phyloP scores from a whole-genome alignment of 2,329 filamentous ascomycete species.

The Claviceps capensis region DNA sequence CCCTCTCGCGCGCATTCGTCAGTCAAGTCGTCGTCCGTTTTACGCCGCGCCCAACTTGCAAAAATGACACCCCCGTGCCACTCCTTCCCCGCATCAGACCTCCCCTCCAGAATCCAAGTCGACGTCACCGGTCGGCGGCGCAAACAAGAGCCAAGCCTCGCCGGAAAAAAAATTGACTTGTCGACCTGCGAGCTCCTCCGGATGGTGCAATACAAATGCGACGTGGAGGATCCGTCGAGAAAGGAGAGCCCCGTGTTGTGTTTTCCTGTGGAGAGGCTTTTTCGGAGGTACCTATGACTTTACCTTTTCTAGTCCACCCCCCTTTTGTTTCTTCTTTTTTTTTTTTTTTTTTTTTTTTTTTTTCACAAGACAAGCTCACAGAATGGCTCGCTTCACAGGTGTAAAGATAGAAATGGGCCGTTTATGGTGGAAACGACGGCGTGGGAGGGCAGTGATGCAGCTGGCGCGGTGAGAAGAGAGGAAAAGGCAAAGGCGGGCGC shows the following conservation, averaged over 20 bases:
- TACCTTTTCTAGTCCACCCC: background rate
- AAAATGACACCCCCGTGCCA: conserved; percentile 45
- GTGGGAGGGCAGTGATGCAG: conserved; percentile 35
- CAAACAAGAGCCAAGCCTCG: conserved; percentile 27
- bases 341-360: background rate
- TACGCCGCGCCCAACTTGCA: too few species aligned
- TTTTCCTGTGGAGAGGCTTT: conserved; percentile 44
- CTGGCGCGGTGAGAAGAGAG: background rate
- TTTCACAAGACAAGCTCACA: background rate
- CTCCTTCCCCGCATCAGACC: conserved; percentile 37
- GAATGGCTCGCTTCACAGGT: conserved; percentile 19
- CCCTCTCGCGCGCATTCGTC: too few species aligned
- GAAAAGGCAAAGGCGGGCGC: background rate
- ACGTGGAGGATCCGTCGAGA: conserved; percentile 33
- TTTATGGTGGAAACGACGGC: conserved; percentile 52
- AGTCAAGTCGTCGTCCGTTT: too few species aligned
- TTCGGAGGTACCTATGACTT: conserved; percentile 37
- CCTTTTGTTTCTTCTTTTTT: background rate
- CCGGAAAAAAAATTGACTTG: conserved; percentile 32
- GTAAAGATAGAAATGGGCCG: conserved; percentile 39
- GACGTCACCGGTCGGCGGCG: conserved; percentile 36
- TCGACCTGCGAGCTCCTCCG: conserved; percentile 40
- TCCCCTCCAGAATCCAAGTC: conserved; percentile 35
- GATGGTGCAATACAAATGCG: conserved; percentile 48
- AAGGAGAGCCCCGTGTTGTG: conserved; percentile 37